phyloP scores from a whole-genome alignment of 2,329 filamentous ascomycete genomes.

The Aspergillus persii region DNA sequence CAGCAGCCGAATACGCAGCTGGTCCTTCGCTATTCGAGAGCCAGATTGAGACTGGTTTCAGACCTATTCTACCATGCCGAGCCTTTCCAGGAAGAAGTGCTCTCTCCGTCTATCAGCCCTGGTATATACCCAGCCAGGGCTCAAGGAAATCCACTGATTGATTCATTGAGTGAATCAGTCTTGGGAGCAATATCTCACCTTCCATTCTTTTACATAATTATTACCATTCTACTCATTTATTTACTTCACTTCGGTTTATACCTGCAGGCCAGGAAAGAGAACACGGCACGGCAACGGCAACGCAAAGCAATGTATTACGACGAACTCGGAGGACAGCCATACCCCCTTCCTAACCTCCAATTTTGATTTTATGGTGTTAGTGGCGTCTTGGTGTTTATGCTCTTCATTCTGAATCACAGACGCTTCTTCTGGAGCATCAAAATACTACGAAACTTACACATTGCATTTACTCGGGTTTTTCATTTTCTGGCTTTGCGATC shows the following conservation, averaged over 20 bases:
- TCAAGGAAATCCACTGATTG: not conserved
- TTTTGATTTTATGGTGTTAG: not conserved
- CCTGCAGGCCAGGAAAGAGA: constrained; percentile 1
- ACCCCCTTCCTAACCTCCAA: not conserved
- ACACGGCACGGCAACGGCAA: not conserved
- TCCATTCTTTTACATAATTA: not conserved
- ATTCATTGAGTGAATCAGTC: not conserved
- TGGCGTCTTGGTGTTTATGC: constrained; percentile 1
- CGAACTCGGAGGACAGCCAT: constrained; percentile 2
- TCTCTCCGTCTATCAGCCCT: not conserved
- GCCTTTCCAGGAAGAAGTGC: not conserved
- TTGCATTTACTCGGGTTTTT: too few relatives aligned
- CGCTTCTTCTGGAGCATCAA: not conserved
- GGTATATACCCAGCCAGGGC: too few relatives aligned
- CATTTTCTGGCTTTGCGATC: not conserved
- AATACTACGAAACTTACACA: too few relatives aligned
- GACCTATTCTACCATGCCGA: not conserved
- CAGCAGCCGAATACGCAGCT: not conserved
- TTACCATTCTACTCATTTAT: not conserved
- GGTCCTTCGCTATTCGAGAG: not conserved
- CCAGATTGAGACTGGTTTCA: not conserved
- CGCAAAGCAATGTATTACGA: not conserved
- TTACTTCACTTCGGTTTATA: not conserved
- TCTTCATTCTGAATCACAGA: not conserved
- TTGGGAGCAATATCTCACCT: not conserved